A percentile compares a stretch with the other conserved stretches of the same genome.
phyloP scores from a whole-genome alignment of 129 eudicot species.

The Tanacetum coccineum region DNA sequence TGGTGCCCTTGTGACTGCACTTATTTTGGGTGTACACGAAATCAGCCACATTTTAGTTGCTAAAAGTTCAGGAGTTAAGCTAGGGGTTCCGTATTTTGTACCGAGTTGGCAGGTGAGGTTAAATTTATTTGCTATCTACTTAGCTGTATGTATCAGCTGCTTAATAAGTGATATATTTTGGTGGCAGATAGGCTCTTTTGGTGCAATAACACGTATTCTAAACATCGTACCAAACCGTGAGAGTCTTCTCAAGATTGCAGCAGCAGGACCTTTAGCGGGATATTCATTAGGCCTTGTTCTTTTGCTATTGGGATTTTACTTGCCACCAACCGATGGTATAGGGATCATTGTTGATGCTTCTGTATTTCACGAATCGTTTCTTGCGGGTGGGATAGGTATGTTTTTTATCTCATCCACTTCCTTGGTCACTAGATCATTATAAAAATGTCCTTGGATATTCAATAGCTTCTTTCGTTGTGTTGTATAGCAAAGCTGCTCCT shows the following conservation, averaged over 20 bases:
- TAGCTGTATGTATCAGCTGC: neutral
- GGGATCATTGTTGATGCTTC: conserved; percentile 81
- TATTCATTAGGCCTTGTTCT: conserved; percentile 77
- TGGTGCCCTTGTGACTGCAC: conserved; percentile 95
- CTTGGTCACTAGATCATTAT: neutral
- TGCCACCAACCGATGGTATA: conserved; percentile 83
- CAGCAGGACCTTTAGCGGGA: conserved; percentile 99
- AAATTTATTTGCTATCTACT: conserved; percentile 5
- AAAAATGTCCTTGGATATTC: neutral
- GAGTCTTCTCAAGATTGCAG: conserved; percentile 89
- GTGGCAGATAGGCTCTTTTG: conserved; percentile 99
- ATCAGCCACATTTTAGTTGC: conserved; percentile 80
- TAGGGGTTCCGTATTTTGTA: conserved; percentile 83
- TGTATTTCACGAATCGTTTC: conserved; percentile 89
- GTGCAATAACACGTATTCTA: conserved; percentile 84
- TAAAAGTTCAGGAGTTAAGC: conserved; percentile 60
- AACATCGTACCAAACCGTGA: conserved; percentile 86
- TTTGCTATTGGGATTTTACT: conserved; percentile 73
- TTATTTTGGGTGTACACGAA: conserved; percentile 85
- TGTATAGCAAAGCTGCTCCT: conserved; percentile 83
- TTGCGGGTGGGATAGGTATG: conserved; percentile 94
- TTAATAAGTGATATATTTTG: conserved; percentile 27
- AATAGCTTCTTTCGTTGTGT: conserved; percentile 7
- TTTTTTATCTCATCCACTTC: conserved; percentile 8
- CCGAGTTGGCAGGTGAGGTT: conserved; percentile 99